Conservation (phyloP, 2,329 filamentous ascomycete genomes). For the Xylariaceae sp. region DNA sequence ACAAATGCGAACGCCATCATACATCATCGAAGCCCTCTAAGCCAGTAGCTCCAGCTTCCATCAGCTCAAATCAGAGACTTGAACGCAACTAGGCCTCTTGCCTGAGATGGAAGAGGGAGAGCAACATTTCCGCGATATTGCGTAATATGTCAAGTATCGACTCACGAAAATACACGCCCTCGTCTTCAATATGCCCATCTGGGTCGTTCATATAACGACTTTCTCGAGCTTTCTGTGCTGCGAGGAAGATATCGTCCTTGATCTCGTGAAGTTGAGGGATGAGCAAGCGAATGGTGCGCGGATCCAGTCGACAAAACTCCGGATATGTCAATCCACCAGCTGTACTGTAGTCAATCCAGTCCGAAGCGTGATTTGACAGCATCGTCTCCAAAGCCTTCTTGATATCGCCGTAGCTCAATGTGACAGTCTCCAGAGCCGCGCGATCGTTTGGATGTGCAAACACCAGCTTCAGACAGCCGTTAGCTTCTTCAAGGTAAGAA, state of each 20-base stretch:
- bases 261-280: constrained; percentile 20
- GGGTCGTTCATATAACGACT: constrained; percentile 12
- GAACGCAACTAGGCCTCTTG: background rate
- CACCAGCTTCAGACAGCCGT: constrained; percentile 1
- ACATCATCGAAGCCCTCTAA: too few relatives aligned
- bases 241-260: constrained; percentile 14
- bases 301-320: constrained; percentile 22
- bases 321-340: constrained; percentile 16
- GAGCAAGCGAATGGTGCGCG: constrained; percentile 22
- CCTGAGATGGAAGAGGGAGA: constrained; percentile 7
- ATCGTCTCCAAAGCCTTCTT: constrained; percentile 17
- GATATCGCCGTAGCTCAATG: constrained; percentile 12
- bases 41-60: too few relatives aligned
- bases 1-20: too few relatives aligned
- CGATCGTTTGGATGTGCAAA: background rate
- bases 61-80: background rate
- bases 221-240: background rate
- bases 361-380: constrained; percentile 21
- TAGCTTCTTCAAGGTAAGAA: constrained; percentile 15
- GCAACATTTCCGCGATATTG: constrained; percentile 9
- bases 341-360: constrained; percentile 21
- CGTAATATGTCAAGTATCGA: constrained; percentile 5
- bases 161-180: background rate
- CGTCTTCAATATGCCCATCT: constrained; percentile 1
- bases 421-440: background rate